phyloP scores from a whole-genome alignment of 1,139 yeast genomes.

The Sugiyamaella sp. region DNA sequence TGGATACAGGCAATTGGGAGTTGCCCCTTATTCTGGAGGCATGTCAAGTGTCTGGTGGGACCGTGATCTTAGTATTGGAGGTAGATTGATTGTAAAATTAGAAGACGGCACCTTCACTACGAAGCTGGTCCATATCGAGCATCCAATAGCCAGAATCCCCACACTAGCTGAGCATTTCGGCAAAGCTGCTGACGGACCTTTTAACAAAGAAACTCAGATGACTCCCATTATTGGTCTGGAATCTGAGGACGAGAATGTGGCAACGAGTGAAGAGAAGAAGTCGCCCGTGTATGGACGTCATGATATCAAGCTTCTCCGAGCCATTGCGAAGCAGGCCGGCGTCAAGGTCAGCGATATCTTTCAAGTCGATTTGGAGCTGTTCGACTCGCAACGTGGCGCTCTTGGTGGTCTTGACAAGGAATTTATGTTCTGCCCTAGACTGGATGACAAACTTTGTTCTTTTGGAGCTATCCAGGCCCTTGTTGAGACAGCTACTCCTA shows the following conservation, averaged over 20 bases:
- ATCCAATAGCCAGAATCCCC: slow-evolving; percentile 83
- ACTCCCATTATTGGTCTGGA: slow-evolving; percentile 74
- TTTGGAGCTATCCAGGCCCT: slow-evolving; percentile 74
- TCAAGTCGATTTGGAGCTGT: slow-evolving; percentile 80
- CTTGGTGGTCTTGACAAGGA: slow-evolving; percentile 86
- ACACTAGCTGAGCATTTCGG: slow-evolving; percentile 89
- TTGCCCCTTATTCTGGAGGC: slow-evolving; percentile 89
- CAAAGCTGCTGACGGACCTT: slow-evolving; percentile 70
- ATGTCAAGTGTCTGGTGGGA: slow-evolving; percentile 75
- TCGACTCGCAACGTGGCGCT: slow-evolving; percentile 75
- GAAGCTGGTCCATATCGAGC: slow-evolving; percentile 69
- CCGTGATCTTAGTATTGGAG: slow-evolving; percentile 84
- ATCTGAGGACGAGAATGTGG: slow-evolving; percentile 26
- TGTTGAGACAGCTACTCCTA: slow-evolving; percentile 42
- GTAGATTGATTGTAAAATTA: slow-evolving; percentile 68
- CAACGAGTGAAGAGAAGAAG: slow-evolving; percentile 49
- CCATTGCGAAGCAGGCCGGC: slow-evolving; percentile 64
- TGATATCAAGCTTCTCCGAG: slow-evolving; percentile 64
- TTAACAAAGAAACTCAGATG: slow-evolving; percentile 79
- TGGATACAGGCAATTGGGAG: slow-evolving; percentile 82
- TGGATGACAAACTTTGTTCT: slow-evolving; percentile 87
- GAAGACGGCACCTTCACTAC: slow-evolving; percentile 54
- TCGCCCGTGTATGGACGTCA: slow-evolving; percentile 67
- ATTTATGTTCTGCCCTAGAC: slow-evolving; percentile 81
- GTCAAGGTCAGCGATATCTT: slow-evolving; percentile 59